phyloP scores from a whole-genome alignment of 805 yeast genomes.

The Hanseniaspora vineae region DNA sequence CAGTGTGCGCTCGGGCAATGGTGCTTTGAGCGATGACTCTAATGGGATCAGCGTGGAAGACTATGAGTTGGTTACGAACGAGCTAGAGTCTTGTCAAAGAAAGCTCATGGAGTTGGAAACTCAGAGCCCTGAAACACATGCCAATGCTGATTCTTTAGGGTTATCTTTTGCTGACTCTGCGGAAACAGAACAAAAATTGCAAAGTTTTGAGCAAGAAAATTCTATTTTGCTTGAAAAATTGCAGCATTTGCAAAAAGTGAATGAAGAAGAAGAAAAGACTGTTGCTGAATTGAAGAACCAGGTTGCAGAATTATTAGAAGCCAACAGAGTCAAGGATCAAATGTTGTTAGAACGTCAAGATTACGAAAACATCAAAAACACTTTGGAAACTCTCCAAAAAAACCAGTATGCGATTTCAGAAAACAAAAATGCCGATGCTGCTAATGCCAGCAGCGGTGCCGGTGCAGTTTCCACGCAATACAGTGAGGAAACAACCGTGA shows the following conservation, averaged over 20 bases:
- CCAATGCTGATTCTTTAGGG: conserved; percentile 40
- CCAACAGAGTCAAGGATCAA: conserved; percentile 3
- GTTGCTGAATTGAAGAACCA: conserved; percentile 15
- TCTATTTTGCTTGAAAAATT: conserved; percentile 45
- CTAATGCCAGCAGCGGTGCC: conserved; percentile 18
- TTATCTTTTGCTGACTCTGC: conserved; percentile 28
- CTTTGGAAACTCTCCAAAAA: conserved; percentile 55
- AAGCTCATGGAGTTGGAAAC: conserved; percentile 55
- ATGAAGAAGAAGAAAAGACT: conserved; percentile 6
- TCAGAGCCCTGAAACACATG: conserved; percentile 47
- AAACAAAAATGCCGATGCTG: conserved; percentile 18
- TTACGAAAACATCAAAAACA: conserved; percentile 71
- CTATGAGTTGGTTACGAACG: conserved; percentile 57
- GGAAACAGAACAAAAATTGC: conserved; percentile 30
- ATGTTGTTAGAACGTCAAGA: conserved; percentile 36
- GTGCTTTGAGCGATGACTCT: conserved; percentile 36
- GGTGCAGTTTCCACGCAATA: conserved; percentile 15
- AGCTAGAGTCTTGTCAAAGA: conserved; percentile 56
- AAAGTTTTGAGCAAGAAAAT: conserved; percentile 56
- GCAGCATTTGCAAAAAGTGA: conserved; percentile 33
- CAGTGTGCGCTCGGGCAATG: too few species aligned
- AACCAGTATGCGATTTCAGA: conserved; percentile 56
- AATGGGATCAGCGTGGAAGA: conserved; percentile 56
- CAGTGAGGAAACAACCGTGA: conserved; percentile 34
- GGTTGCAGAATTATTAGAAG: conserved; percentile 8